Evolutionary conservation across 2,329 filamentous ascomycete species (phyloP).

Genomic region (Pseudogymnoascus sp.): DNA sequence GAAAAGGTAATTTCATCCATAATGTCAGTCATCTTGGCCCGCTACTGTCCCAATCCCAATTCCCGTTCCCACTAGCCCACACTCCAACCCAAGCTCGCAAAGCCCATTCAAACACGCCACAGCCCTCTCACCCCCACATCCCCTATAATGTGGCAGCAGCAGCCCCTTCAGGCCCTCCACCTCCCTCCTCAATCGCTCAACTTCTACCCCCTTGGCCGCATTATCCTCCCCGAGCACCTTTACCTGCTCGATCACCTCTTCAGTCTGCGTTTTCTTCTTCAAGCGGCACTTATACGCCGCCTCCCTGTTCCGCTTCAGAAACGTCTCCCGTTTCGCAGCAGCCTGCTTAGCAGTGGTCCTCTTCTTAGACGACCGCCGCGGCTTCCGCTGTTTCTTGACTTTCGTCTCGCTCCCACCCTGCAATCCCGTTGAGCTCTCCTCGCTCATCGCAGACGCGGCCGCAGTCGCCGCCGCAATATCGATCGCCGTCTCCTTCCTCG

Average conservation of each 20-base stretch:
- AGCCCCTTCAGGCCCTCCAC: not conserved
- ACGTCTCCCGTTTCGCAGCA: not conserved
- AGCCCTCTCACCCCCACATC: not conserved
- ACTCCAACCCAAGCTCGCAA: too few relatives aligned
- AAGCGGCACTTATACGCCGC: not conserved
- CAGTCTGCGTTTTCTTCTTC: conserved; percentile 5
- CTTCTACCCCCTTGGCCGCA: not conserved
- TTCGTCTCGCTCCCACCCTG: too few relatives aligned
- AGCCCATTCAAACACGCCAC: not conserved
- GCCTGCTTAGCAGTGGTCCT: not conserved
- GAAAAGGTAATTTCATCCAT: too few relatives aligned
- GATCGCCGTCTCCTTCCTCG: too few relatives aligned
- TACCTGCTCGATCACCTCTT: not conserved
- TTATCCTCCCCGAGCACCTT: not conserved
- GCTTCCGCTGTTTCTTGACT: not conserved
- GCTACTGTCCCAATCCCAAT: too few relatives aligned
- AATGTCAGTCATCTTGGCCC: too few relatives aligned
- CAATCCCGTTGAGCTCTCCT: too few relatives aligned
- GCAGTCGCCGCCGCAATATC: too few relatives aligned
- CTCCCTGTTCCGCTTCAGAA: not conserved
- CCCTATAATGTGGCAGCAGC: too few relatives aligned
- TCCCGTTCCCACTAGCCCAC: too few relatives aligned
- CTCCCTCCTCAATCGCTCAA: not conserved
- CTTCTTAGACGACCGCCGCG: not conserved
- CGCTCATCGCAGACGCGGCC: too few relatives aligned